phyloP scores from a whole-genome alignment of 148 eudicot genomes.

The Limonium bicolor region DNA sequence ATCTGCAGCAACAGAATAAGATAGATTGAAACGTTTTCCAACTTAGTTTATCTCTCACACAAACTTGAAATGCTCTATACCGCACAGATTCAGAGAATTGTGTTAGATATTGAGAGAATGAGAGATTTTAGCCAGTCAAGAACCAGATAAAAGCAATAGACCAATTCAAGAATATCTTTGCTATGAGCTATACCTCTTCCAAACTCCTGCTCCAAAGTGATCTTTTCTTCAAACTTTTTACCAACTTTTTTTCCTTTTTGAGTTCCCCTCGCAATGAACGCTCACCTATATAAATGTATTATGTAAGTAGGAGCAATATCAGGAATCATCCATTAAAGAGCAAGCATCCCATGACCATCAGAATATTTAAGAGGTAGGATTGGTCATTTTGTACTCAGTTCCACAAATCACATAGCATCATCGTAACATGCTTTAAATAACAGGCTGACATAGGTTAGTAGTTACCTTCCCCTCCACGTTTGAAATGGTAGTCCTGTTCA shows the following conservation, averaged over 20 bases:
- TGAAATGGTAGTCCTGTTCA: conserved; percentile 25
- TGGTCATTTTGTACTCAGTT: background rate
- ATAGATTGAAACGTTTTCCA: too few species aligned
- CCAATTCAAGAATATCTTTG: background rate
- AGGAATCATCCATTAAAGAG: too few species aligned
- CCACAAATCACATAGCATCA: background rate
- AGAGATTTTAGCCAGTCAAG: too few species aligned
- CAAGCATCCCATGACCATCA: too few species aligned
- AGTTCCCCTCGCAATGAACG: conserved; percentile 15
- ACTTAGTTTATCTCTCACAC: too few species aligned
- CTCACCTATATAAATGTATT: conserved; percentile 2
- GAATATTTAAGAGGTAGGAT: too few species aligned
- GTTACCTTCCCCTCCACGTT: conserved; percentile 17
- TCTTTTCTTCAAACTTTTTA: conserved; percentile 24
- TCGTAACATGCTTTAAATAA: background rate
- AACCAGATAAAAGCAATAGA: background rate
- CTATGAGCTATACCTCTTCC: conserved; percentile 22
- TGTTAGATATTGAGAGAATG: too few species aligned
- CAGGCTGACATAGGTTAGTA: background rate
- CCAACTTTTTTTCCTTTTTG: conserved; percentile 26
- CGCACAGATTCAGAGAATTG: too few species aligned
- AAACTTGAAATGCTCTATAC: too few species aligned
- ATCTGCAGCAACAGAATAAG: conserved; percentile 12
- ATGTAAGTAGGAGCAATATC: too few species aligned
- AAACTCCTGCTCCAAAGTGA: conserved; percentile 37